Percentiles rank a stretch among this genome's conserved stretches.
Conservation (phyloP, 148 eudicot genomes). For the Cornus kousa region DNA sequence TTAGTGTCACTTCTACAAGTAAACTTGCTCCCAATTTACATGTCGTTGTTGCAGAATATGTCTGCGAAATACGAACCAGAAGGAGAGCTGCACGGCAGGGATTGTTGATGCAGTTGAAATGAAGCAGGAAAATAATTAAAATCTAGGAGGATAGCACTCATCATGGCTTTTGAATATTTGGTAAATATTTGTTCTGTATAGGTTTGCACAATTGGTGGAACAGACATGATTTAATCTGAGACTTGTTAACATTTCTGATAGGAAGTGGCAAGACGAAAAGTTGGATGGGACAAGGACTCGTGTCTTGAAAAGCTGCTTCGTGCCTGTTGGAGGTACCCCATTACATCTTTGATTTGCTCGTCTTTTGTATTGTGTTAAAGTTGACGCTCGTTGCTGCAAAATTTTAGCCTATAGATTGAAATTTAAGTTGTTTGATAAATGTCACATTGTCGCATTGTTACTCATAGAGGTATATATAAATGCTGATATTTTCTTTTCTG, state of each 20-base stretch:
- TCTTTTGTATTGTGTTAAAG: background rate
- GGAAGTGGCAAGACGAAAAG: background rate
- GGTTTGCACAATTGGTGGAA: background rate
- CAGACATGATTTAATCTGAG: background rate
- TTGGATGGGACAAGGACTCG: background rate
- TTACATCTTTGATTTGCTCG: background rate
- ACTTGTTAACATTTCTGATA: background rate
- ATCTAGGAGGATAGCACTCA: background rate
- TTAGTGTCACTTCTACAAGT: slow-evolving; percentile 31
- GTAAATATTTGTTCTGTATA: slow-evolving; percentile 9
- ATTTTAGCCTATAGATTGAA: background rate
- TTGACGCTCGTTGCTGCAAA: background rate
- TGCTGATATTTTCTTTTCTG: background rate
- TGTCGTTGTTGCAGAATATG: slow-evolving; percentile 51
- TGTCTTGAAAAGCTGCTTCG: background rate
- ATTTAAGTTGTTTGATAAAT: background rate
- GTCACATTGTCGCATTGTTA: background rate
- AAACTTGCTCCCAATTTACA: slow-evolving; percentile 57
- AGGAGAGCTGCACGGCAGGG: slow-evolving; percentile 39
- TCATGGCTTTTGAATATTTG: background rate
- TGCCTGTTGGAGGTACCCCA: slow-evolving; percentile 10
- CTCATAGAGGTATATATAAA: background rate
- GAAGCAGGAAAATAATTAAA: background rate
- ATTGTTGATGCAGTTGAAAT: slow-evolving; percentile 5
- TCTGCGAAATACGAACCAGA: slow-evolving; percentile 45